Conservation (phyloP, 2,329 filamentous ascomycete genomes). For the Curvularia eragrostidis region DNA sequence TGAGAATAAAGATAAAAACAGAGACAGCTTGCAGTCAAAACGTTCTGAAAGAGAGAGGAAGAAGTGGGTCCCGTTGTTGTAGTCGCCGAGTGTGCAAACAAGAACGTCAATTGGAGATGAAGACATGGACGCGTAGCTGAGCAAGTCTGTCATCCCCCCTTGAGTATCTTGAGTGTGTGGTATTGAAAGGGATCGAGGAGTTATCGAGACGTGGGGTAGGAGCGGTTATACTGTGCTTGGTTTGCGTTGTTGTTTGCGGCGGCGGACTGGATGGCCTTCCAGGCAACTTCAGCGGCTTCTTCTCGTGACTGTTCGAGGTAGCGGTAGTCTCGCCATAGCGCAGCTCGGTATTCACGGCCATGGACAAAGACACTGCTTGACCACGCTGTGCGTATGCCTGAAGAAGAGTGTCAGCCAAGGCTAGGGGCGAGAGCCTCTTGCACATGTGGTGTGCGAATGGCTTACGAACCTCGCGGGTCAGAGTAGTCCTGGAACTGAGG, state of each 20-base stretch:
- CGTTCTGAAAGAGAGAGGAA: not conserved
- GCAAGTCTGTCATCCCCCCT: not conserved
- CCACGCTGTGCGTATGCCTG: slow-evolving; percentile 48
- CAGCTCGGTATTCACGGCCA: slow-evolving; percentile 44
- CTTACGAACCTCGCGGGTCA: slow-evolving; percentile 45
- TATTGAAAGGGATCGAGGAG: not conserved
- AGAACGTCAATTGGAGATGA: not conserved
- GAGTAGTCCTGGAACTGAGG: slow-evolving; percentile 49
- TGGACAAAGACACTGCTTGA: slow-evolving; percentile 46
- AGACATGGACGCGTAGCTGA: not conserved
- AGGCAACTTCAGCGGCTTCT: slow-evolving; percentile 47
- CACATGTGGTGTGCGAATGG: not conserved
- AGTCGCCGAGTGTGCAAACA: not conserved
- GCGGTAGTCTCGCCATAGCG: slow-evolving; percentile 47
- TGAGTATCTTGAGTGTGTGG: slow-evolving; percentile 5
- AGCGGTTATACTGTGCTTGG: slow-evolving; percentile 29
- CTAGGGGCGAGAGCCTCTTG: not conserved
- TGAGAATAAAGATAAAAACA: slow-evolving; percentile 8
- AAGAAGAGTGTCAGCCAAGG: slow-evolving; percentile 19
- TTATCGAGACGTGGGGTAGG: slow-evolving; percentile 33
- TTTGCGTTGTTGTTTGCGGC: slow-evolving; percentile 22
- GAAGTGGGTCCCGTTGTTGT: not conserved
- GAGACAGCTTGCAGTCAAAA: slow-evolving; percentile 13
- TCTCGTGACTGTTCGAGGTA: slow-evolving; percentile 48
- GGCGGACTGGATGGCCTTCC: slow-evolving; percentile 36